phyloP scores from a whole-genome alignment of 2,329 filamentous ascomycete genomes.

The Cladosporium sp. region DNA sequence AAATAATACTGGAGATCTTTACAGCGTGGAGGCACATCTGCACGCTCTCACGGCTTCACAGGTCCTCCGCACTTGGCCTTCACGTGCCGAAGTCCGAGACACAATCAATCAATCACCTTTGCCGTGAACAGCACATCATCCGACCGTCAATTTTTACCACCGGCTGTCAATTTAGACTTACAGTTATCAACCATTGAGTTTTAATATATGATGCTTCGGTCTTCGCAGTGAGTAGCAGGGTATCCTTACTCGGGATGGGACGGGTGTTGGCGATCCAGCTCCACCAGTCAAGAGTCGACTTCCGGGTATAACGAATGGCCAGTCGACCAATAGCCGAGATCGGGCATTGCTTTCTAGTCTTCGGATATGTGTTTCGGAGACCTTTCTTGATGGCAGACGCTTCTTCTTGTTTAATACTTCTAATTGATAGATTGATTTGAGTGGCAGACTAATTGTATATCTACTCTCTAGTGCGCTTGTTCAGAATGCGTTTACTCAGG shows the following conservation, averaged over 20 bases:
- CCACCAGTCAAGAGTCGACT: neutral
- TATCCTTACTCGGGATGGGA: neutral
- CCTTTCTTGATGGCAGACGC: neutral
- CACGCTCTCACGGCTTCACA: neutral
- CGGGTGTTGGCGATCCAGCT: neutral
- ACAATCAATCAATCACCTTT: neutral
- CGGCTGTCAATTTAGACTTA: neutral
- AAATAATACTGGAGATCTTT: neutral
- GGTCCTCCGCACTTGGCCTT: neutral
- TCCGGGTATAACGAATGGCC: neutral
- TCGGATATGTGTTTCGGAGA: neutral
- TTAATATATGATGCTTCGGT: too few species aligned
- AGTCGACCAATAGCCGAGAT: neutral
- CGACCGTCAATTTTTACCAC: neutral
- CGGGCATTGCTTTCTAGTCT: neutral
- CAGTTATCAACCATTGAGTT: neutral
- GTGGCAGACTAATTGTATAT: neutral
- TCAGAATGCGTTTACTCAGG: neutral
- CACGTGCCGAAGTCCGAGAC: neutral
- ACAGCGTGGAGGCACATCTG: neutral
- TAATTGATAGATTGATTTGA: neutral
- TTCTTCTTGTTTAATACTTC: neutral
- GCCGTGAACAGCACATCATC: neutral
- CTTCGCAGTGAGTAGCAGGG: neutral
- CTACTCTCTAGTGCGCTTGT: neutral